Evolutionary conservation across 805 yeast species (phyloP).

Genomic region (Barnettozyma wickerhamii): DNA sequence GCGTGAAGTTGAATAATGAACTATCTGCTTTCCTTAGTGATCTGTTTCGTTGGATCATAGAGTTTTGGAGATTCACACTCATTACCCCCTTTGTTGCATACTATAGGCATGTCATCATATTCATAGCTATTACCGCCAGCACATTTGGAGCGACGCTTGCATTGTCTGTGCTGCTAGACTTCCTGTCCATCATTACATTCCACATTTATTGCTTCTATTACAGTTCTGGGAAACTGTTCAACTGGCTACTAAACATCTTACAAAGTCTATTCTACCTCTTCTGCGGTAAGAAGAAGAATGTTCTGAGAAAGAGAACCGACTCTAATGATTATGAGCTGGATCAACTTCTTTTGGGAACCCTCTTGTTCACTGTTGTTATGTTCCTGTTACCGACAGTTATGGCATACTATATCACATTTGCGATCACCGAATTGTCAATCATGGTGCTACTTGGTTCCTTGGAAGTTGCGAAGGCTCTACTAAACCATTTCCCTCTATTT

Average conservation of each 20-base stretch:
- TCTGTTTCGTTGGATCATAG: slow-evolving; percentile 77
- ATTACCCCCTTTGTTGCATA: slow-evolving; percentile 26
- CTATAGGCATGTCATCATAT: slow-evolving; percentile 29
- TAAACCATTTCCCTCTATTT: slow-evolving; percentile 86
- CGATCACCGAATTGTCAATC: slow-evolving; percentile 49
- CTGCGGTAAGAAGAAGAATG: slow-evolving; percentile 84
- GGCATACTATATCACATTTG: slow-evolving; percentile 79
- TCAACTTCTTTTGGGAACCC: slow-evolving; percentile 82
- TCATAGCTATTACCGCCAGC: slow-evolving; percentile 33
- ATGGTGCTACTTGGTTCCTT: slow-evolving; percentile 45
- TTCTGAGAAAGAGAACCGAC: slow-evolving; percentile 81
- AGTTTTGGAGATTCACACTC: slow-evolving; percentile 47
- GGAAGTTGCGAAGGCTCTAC: slow-evolving; percentile 55
- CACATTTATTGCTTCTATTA: slow-evolving; percentile 76
- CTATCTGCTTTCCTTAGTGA: slow-evolving; percentile 84
- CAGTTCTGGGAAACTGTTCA: slow-evolving; percentile 74
- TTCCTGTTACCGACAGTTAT: slow-evolving; percentile 83
- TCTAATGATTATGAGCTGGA: slow-evolving; percentile 80
- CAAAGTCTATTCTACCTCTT: slow-evolving; percentile 77
- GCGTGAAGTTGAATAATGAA: slow-evolving; percentile 86
- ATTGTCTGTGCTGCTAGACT: slow-evolving; percentile 62
- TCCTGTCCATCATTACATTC: slow-evolving; percentile 54
- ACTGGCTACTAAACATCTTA: slow-evolving; percentile 65
- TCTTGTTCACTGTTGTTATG: slow-evolving; percentile 73
- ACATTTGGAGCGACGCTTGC: slow-evolving; percentile 66